Base-by-base conservation (phyloP, 345 rosid species). In the Salix koriyanagi region DNA sequence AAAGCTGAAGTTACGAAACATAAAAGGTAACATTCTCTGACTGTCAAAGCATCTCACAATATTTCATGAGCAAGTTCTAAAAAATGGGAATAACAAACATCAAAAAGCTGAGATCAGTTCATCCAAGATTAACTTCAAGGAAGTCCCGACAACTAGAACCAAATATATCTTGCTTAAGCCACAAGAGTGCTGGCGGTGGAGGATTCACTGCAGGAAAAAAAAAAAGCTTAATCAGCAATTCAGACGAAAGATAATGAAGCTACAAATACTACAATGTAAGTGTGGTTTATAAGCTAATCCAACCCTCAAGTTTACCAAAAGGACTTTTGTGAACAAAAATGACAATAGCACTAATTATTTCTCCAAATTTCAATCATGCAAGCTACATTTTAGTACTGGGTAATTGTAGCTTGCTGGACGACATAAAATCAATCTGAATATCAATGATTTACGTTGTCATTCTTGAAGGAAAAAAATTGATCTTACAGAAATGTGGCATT, bases 111-210 rank as follows among this genome's bases (percentile, higher is more conserved):
- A 56, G 25, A 23, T 23, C 64, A 23, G 64, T 25, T 10, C 64
- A 58, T 58, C 64, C 15, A 3, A 58, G 64, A 58, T 58, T 58
- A 23, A 23, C 28, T 56, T 56, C 14, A n/a, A 56, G 26, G 14
- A n/a, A 4, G 62, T 56, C 13, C 64, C 11, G 28, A 58, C 64
- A 58, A 10, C 64, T 3, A 23, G 7, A 58, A n/a, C 64, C 6
- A 58, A 58, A 23, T 8, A n/a, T 9, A n/a, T 58, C 28, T 23
- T 32, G 77, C 80, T 75, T 84, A 88, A n/a, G 91, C 89, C 30
- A 88, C 91, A 28, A 88, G 89, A 21, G 91, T 88, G 83, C 91
- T 88, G n/a, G 91, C 91, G 18, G 91, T 88, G 48, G 89, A 86
- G 34, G 91, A 88, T 69, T 88, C 91, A 34, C 91, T 88, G 89